Evolutionary conservation across 257 asterid genomes (phyloP), one percentile per base, ranked within the genome.

Genomic region (Solanum neorickii): DNA sequence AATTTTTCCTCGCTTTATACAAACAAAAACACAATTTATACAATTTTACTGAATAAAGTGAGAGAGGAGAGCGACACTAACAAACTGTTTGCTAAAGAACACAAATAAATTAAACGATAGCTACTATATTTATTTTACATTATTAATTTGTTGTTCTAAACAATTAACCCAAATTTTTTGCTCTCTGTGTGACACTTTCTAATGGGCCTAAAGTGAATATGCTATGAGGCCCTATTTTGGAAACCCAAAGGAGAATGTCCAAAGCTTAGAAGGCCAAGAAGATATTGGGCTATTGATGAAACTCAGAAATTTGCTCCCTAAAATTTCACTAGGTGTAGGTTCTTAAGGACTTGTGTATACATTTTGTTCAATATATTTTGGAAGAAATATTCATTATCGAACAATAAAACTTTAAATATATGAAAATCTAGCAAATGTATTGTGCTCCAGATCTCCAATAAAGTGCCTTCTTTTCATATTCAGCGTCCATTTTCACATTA

Each of bases 31-130:
- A 33, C 1, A 33, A 33, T 33, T 33, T 33, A 33, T 33, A 33
- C 1, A 33, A 4, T 33, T 33, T 5, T 33, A 33, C 0, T 3
- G 1, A 4, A 33, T 33, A 0, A 33, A 33, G 1, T 0, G 35
- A 33, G 33, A 31, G 35, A 3, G 35, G 35, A 1, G 35, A 33
- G 1, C 35, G 35, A 33, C 35, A 33, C 35, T 33, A 1, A 0
- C 5, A 33, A 33, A 33, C 35, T 29, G 31, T 29, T 29, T 29
- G 31, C 31, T 29, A 29, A 29, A 29, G 31, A 29, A 29, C 31
- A 29, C 31, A 29, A 29, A 29, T 29, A 29, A 29, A 29, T 33
- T 33, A 33, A 33, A 33, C 0, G 35, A 33, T 33, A 3, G 0
- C 4, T 33, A 33, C 1, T 33, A 0, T 33, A 33, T 33, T 33